Evolutionary conservation across 164 flowering plant genomes (phyloP).

Genomic region (Brasenia schreberi): DNA sequence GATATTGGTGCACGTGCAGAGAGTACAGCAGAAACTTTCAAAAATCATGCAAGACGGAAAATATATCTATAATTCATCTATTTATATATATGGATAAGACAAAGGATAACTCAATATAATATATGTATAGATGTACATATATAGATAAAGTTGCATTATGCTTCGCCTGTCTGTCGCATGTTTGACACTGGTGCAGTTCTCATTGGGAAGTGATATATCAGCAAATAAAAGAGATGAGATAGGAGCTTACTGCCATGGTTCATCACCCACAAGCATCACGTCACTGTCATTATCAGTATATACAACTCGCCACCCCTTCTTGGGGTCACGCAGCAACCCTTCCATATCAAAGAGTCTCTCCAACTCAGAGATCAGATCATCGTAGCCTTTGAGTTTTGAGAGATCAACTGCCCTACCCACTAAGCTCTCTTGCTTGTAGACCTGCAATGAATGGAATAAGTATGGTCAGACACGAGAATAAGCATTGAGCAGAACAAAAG

Average conservation of each 20-base stretch:
- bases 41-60: too few species aligned
- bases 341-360: conserved; percentile 21
- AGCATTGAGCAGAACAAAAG: neutral
- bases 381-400: conserved; percentile 21
- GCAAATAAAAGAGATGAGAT: neutral
- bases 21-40: neutral
- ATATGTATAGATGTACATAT: neutral
- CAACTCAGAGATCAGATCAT: conserved; percentile 19
- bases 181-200: neutral
- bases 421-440: conserved; percentile 17
- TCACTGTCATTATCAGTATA: conserved; percentile 15
- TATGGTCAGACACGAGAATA: neutral
- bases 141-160: neutral
- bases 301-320: conserved; percentile 22
- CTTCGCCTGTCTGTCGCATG: neutral
- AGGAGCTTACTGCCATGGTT: conserved; percentile 19
- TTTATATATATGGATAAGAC: too few species aligned
- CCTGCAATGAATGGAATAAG: conserved; percentile 5
- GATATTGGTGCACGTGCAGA: neutral
- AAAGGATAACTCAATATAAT: too few species aligned
- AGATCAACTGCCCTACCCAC: conserved; percentile 21
- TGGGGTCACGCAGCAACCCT: conserved; percentile 14
- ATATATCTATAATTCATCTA: too few species aligned
- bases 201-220: neutral
- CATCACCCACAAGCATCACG: conserved; percentile 22